Conservation (phyloP, 2,329 filamentous ascomycete genomes). For the Fusarium miscanthi region DNA sequence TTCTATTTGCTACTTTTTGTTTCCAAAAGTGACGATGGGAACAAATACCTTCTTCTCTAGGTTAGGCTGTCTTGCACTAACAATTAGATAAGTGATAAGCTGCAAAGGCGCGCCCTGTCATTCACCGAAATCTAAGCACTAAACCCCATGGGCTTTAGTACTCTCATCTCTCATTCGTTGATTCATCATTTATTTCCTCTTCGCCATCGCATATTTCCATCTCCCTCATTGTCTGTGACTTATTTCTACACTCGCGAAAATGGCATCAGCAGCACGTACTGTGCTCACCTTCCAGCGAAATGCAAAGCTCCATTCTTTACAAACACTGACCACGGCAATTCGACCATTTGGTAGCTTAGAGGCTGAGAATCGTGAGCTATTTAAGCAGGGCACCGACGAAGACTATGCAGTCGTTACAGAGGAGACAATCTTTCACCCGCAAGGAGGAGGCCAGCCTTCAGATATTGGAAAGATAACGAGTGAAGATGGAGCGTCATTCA, state of each 20-base stretch:
- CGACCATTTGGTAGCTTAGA: conserved; percentile 62
- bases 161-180: not conserved
- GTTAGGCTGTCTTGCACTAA: not conserved
- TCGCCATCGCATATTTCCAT: not conserved
- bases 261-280: conserved; percentile 37
- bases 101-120: conserved; percentile 8
- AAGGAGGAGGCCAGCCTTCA: conserved; percentile 79
- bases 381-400: conserved; percentile 64
- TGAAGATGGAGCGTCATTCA: conserved; percentile 52
- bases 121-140: not conserved
- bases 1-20: not conserved
- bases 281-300: conserved; percentile 58
- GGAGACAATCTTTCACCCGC: conserved; percentile 79
- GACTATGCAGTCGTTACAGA: conserved; percentile 70
- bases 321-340: conserved; percentile 59
- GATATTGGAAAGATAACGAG: conserved; percentile 69
- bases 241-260: not conserved
- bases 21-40: not conserved
- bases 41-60: not conserved
- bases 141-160: not conserved
- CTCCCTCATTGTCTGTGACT: not conserved
- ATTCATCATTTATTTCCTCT: not conserved
- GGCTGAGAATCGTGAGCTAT: conserved; percentile 63
- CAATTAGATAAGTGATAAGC: not conserved
- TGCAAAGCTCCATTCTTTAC: conserved; percentile 56